Conservation (phyloP, 1,139 yeast genomes). For the Kurtzmaniella quercitrusa region DNA sequence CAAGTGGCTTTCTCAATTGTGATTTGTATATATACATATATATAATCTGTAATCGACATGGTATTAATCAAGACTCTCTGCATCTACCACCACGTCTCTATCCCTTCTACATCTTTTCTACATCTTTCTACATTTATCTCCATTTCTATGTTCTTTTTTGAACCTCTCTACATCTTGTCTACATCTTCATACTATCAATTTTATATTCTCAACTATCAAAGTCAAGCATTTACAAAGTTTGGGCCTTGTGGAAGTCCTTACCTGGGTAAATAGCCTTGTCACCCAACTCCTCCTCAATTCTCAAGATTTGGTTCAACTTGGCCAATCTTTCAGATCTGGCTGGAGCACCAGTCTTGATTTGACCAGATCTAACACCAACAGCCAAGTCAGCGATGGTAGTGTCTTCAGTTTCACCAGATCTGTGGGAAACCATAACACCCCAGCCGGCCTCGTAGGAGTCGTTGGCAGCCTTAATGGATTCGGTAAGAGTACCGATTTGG, state of each 20-base stretch:
- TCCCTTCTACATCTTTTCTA: too few relatives aligned
- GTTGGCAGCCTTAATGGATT: constrained; percentile 89
- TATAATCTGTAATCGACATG: too few relatives aligned
- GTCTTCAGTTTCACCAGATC: constrained; percentile 99
- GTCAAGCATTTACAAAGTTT: constrained; percentile 22
- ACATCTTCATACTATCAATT: background rate
- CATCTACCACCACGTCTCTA: too few relatives aligned
- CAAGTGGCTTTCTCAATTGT: too few relatives aligned
- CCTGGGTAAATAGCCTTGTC: constrained; percentile 95
- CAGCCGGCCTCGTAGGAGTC: constrained; percentile 88
- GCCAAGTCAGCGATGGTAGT: constrained; percentile 94
- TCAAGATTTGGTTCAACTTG: constrained; percentile 91
- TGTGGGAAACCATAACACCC: constrained; percentile 98
- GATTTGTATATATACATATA: too few relatives aligned
- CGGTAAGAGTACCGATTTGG: constrained; percentile 89
- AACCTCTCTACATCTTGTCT: background rate
- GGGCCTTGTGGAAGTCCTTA: constrained; percentile 65
- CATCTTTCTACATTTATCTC: too few relatives aligned
- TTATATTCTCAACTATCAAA: constrained; percentile 2
- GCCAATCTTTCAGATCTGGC: constrained; percentile 99
- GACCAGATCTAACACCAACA: constrained; percentile 96
- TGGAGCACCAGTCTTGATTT: constrained; percentile 99
- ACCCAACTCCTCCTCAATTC: constrained; percentile 97
- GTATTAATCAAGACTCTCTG: too few relatives aligned
- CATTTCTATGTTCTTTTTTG: background rate